A percentile compares a stretch with the other conserved stretches of the same genome.
Conservation (phyloP, 176 grass and related monocot genomes). For the Echinochloa phyllopogon region DNA sequence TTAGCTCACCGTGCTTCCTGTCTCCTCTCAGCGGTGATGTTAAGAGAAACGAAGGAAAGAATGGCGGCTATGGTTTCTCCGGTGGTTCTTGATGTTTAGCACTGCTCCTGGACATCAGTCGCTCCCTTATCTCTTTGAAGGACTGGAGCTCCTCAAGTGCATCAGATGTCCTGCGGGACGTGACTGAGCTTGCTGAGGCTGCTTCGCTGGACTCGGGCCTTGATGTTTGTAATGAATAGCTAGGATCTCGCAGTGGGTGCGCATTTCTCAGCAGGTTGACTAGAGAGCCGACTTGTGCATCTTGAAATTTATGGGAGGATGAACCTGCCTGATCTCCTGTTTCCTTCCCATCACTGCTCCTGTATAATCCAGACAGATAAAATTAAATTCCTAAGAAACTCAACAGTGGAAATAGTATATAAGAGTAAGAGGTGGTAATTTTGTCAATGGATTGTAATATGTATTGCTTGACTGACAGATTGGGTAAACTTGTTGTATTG, state of each 20-base stretch:
- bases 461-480: neutral
- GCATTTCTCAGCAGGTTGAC: slow-evolving; percentile 73
- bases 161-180: slow-evolving; percentile 69
- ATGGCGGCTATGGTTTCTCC: slow-evolving; percentile 36
- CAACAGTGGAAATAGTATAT: neutral
- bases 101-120: slow-evolving; percentile 62
- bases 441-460: neutral
- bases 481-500: neutral
- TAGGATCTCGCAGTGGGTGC: slow-evolving; percentile 62
- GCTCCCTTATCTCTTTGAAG: slow-evolving; percentile 73
- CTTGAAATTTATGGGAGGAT: slow-evolving; percentile 81
- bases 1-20: slow-evolving; percentile 27
- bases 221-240: slow-evolving; percentile 56
- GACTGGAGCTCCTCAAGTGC: slow-evolving; percentile 72
- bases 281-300: slow-evolving; percentile 79
- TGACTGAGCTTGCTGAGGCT: slow-evolving; percentile 52
- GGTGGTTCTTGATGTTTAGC: slow-evolving; percentile 39
- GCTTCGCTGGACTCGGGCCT: slow-evolving; percentile 49
- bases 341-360: slow-evolving; percentile 78
- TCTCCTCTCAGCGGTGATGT: slow-evolving; percentile 22
- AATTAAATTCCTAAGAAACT: slow-evolving; percentile 7
- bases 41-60: slow-evolving; percentile 34
- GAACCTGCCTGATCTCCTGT: slow-evolving; percentile 51
- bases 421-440: neutral
- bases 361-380: slow-evolving; percentile 21